Percentiles rank a stretch among this genome's conserved stretches.
Evolutionary conservation across 257 asterid genomes (phyloP).

Genomic region (Solanum chilense): DNA sequence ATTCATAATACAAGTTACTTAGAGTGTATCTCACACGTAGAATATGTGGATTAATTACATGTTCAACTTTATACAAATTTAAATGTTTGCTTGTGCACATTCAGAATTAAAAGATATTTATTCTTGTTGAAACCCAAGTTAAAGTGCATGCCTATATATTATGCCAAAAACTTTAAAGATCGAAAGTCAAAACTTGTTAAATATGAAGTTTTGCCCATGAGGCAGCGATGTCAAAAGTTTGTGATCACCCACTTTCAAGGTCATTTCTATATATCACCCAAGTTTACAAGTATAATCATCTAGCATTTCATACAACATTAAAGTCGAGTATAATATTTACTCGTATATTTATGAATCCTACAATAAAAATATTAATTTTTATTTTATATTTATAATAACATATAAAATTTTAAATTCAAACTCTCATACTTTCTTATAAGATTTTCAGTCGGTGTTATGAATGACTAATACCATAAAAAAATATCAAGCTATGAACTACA

Average conservation of each 20-base stretch:
- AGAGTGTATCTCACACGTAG: not conserved
- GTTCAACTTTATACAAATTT: no score
- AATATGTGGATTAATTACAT: not conserved
- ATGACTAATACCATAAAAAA: not conserved
- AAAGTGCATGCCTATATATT: no score
- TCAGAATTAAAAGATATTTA: no score
- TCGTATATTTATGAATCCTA: not conserved
- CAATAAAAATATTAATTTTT: not conserved
- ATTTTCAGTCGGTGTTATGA: not conserved
- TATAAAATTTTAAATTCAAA: not conserved
- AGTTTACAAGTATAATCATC: not conserved
- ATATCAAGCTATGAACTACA: not conserved
- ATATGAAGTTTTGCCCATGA: not conserved
- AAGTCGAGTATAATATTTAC: not conserved
- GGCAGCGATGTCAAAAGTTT: not conserved
- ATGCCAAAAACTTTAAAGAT: not conserved
- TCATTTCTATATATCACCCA: not conserved
- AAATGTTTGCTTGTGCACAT: not conserved
- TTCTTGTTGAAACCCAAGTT: no score
- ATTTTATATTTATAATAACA: not conserved
- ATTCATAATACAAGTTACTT: no score
- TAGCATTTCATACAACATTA: not conserved
- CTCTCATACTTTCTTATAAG: not conserved
- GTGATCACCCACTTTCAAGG: not conserved
- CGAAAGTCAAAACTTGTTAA: not conserved